Base-by-base conservation (phyloP, 1,284 basidiomycete species). In the Pisolithus thermaeus region DNA sequence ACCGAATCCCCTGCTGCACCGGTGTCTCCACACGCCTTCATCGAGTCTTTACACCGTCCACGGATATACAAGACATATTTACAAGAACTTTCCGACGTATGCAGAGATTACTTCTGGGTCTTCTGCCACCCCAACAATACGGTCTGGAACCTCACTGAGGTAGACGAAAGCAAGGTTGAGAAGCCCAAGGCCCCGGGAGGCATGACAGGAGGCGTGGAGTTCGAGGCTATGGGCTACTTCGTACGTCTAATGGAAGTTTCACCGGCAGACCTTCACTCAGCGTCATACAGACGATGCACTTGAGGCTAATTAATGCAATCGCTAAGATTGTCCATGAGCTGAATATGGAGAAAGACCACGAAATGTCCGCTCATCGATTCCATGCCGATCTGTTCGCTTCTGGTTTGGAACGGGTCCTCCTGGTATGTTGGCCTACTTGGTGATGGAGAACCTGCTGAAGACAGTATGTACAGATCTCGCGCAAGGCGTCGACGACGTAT, bases 151-250 rank as follows among this genome's bases (percentile, higher is more conserved):
- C 72, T 95, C 25, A 71, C 77, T 5, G 86, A 93, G 59, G 84
- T 91, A 0, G 89, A 97, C 61, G 86, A 92, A 64, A 80, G 74
- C 2, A 81, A 81, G 51, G 91, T 95, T 4, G 92, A 94, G 69
- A 89, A 86, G 60, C 97, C 96, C 3, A 81, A 91, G 36, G 96
- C 97, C 3, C 96, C 97, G 0, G 92, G 93, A 7, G 96, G 96
- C 7, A 97, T 98, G 83, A 98, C 97, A 0, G 97, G 96, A 7
- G 96, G 97, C 9, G 97, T 99, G 9, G 96, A 98, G 66, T 95
- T 88, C 65, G 96, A 99, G 69, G 96, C 96, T 0, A 97, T 98
- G 87, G 80, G 80, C 14, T 98, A 98, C 68, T 83, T 96, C 60
- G 93, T 95, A 63, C 60, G 87, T 73, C 37, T 9, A 30, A 12